Conservation (phyloP, 495 filamentous ascomycete genomes). For the Daldinia grandis region DNA sequence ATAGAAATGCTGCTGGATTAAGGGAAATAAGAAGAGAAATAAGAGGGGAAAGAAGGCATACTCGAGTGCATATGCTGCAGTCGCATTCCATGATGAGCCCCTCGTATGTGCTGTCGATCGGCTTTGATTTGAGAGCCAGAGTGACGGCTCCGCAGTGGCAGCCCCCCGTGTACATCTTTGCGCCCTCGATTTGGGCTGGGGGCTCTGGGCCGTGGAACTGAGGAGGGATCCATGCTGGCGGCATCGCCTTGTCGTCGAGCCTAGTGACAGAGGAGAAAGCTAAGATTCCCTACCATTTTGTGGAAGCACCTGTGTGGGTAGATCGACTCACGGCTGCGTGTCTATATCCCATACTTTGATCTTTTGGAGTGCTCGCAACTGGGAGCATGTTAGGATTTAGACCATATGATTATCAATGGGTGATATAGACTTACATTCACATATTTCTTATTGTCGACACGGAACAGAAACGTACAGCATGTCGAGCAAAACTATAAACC, state of each 20-base stretch:
- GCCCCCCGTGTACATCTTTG: slow-evolving; percentile 42
- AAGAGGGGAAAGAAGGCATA: slow-evolving; percentile 24
- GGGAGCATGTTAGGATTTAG: not conserved
- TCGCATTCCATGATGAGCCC: slow-evolving; percentile 29
- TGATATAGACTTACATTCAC: slow-evolving; percentile 31
- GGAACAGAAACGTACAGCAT: slow-evolving; percentile 34
- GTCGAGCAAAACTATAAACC: slow-evolving; percentile 33
- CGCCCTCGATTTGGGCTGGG: slow-evolving; percentile 21
- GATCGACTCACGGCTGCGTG: slow-evolving; percentile 21
- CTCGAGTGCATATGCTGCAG: slow-evolving; percentile 46
- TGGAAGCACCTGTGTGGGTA: not conserved
- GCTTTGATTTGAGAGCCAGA: slow-evolving; percentile 42
- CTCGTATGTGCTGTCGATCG: slow-evolving; percentile 39
- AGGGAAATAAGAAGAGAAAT: no score
- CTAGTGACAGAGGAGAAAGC: slow-evolving; percentile 5
- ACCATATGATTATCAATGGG: not conserved
- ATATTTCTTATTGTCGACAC: slow-evolving; percentile 13
- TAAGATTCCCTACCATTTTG: not conserved
- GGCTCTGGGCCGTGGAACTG: slow-evolving; percentile 34
- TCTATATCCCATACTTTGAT: slow-evolving; percentile 42
- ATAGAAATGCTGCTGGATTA: not conserved
- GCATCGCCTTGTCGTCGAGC: slow-evolving; percentile 26
- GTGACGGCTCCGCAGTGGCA: slow-evolving; percentile 50
- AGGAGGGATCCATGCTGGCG: slow-evolving; percentile 28
- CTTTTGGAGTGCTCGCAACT: slow-evolving; percentile 43